These are phyloP conservation scores for Soucietia sequanensis DNA, from an alignment of 805 yeast genomes.

Conservation along the genomic window DNA sequence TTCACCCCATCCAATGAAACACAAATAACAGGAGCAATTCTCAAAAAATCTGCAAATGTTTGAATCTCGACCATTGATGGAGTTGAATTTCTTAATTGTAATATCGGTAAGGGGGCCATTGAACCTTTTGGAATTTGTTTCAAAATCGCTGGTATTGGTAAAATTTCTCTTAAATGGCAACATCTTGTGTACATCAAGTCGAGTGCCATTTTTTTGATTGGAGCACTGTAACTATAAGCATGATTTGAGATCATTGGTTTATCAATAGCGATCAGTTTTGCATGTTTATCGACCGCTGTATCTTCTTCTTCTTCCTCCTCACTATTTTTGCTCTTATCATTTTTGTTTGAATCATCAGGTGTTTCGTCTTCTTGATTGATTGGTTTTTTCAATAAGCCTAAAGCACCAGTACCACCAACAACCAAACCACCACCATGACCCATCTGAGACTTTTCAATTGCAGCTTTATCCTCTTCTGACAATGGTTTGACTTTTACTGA, in stretches of 20 bases:
- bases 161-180: conserved; percentile 86
- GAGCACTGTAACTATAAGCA: conserved; percentile 24
- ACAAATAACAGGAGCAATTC: conserved; percentile 79
- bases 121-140: conserved; percentile 72
- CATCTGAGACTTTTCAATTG: conserved; percentile 39
- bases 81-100: conserved; percentile 79
- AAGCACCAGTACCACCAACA: conserved; percentile 75
- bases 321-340: too few species aligned
- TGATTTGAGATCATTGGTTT: conserved; percentile 28
- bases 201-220: conserved; percentile 47
- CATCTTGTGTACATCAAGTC: conserved; percentile 87
- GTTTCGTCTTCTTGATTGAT: conserved; percentile 3
- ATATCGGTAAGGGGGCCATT: conserved; percentile 65
- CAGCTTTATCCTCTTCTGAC: conserved; percentile 49
- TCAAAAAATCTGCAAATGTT: conserved; percentile 82
- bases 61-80: conserved; percentile 88
- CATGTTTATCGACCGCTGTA: conserved; percentile 20
- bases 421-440: conserved; percentile 65
- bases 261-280: conserved; percentile 26
- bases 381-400: conserved; percentile 38
- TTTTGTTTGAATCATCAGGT: conserved; percentile 2
- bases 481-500: conserved; percentile 52
- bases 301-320: conserved; percentile 21
- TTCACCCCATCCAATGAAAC: conserved; percentile 77
- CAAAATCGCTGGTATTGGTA: conserved; percentile 87